phyloP scores from a whole-genome alignment of 306 rosid species.

The Leucaena leucocephala region DNA sequence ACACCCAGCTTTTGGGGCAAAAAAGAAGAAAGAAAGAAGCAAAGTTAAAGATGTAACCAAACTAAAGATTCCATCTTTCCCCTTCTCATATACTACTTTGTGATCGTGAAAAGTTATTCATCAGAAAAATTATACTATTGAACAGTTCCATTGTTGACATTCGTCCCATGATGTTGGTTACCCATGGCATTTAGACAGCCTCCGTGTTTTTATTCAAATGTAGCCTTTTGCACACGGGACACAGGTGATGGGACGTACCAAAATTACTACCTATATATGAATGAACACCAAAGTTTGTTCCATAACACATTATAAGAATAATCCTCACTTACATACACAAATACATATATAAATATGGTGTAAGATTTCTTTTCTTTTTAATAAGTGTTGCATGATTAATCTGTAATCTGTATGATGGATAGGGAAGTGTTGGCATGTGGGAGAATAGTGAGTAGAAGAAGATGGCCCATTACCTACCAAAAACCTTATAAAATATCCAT shows the following conservation, averaged over 20 bases:
- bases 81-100: background rate
- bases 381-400: background rate
- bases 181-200: conserved; percentile 38
- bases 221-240: conserved; percentile 36
- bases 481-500: background rate
- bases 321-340: background rate
- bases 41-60: background rate
- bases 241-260: background rate
- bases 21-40: background rate
- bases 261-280: background rate
- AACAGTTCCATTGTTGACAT: conserved; percentile 22
- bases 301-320: background rate
- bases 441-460: conserved; percentile 23
- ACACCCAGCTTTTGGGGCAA: background rate
- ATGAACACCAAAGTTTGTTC: background rate
- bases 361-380: background rate
- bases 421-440: conserved; percentile 38
- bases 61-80: background rate
- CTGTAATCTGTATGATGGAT: conserved; percentile 6
- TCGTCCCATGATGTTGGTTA: conserved; percentile 19
- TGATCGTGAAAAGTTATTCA: background rate
- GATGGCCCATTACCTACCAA: conserved; percentile 34
- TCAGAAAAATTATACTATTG: background rate
- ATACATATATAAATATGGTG: background rate
- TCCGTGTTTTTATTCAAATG: conserved; percentile 29